A percentile compares a stretch with the other conserved stretches of the same genome.
Conservation (phyloP, 257 asterid species). For the Capsicum chinense region DNA sequence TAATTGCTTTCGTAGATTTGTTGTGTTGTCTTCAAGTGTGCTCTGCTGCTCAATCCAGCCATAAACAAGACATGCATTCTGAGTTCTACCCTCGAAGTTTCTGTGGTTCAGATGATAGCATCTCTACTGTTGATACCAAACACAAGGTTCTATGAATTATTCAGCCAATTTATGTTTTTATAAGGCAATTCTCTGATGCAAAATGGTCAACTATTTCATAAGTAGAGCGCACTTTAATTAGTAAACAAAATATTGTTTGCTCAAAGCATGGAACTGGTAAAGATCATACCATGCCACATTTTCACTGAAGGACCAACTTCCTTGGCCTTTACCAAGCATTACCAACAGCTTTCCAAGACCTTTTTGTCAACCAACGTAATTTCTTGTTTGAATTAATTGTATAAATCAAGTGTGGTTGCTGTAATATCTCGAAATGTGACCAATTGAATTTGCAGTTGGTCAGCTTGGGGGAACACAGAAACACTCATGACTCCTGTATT, state of each 20-base stretch:
- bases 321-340: background rate
- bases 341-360: background rate
- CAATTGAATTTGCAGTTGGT: background rate
- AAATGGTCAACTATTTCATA: background rate
- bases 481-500: background rate
- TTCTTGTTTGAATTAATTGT: constrained; percentile 13
- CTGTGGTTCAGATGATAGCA: background rate
- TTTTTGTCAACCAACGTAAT: background rate
- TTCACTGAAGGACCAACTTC: background rate
- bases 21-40: background rate
- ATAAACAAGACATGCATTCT: background rate
- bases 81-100: background rate
- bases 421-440: background rate
- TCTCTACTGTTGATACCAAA: too few relatives aligned
- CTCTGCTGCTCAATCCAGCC: background rate
- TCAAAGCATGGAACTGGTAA: constrained; percentile 1
- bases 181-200: background rate
- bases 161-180: background rate
- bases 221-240: background rate
- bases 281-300: background rate
- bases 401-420: background rate
- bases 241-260: background rate
- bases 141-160: background rate
- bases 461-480: background rate
- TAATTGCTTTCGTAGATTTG: background rate